Base-by-base conservation (phyloP, 345 rosid species). In the Clausena lansium region DNA sequence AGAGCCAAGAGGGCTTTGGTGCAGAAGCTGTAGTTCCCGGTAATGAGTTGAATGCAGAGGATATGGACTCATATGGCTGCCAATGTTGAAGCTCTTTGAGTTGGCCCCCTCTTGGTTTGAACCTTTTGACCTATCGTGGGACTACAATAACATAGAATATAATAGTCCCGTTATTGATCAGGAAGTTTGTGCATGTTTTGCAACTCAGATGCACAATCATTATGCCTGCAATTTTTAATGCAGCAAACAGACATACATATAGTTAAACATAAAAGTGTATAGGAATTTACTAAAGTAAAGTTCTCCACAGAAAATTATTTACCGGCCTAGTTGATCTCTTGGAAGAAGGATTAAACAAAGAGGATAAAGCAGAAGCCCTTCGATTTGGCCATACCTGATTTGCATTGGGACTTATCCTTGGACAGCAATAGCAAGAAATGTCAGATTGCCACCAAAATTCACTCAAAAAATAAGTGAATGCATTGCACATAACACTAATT, bases 331-430 rank as follows among this genome's bases (percentile, higher is more conserved):
- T 74, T 59, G 89, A 73, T 85, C 80, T 90, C 41, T 78, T 90
- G 50, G 91, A 74, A 75, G 98, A 89, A 55, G 97, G 85, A 35
- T 86, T 88, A 81, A 93, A 93, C 57, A 97, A 98, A 78, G 93
- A 86, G 76, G 89, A 80, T 85, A 95, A 81, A 71, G 99, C 99
- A 28, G 97, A 91, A 86, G 99, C 98, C 70, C 98, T 92, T 85
- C 94, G 99, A 67, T 95, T 96, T 75, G 86, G 89, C 81, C 98
- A 97, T 79, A 95, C 97, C 85, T 83, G 91, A 85, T 83, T 87
- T 74, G 95, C 92, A 80, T 89, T 82, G 71, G 94, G n/a, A 86
- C 78, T 88, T 92, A 20, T 89, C 94, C 97, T 92, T 89, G 79
- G 76, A 62, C 47, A 11, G 60, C 54, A 68, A 65, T 6, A 30